Conservation (phyloP, 2,329 filamentous ascomycete genomes). For the Drechslerella coelobrocha region DNA sequence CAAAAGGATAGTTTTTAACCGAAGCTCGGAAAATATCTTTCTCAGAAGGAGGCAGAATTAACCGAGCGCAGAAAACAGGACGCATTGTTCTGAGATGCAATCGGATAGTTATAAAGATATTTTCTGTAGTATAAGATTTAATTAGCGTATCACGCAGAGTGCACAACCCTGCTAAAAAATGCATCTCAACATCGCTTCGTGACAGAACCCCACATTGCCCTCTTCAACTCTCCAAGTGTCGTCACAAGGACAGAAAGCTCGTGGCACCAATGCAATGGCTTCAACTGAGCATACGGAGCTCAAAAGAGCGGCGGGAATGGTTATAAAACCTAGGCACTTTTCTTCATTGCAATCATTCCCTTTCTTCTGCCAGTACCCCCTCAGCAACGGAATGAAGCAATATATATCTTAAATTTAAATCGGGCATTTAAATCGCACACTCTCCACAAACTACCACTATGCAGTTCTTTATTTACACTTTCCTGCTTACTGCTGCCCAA, state of each 20-base stretch:
- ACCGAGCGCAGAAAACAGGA: background rate
- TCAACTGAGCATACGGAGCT: background rate
- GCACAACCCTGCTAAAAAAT: background rate
- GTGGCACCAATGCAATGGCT: background rate
- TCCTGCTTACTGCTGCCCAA: constrained; percentile 11
- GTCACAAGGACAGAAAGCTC: background rate
- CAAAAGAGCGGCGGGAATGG: background rate
- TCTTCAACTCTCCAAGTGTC: background rate
- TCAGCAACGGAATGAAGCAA: background rate
- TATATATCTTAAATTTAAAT: background rate
- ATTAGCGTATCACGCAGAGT: background rate
- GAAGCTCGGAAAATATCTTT: background rate
- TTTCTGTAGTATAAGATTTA: background rate
- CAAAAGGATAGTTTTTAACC: background rate
- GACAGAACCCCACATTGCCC: background rate
- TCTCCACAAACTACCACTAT: background rate
- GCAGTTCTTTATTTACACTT: constrained; percentile 8
- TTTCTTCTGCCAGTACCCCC: background rate
- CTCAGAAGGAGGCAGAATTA: background rate
- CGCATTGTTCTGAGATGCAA: background rate
- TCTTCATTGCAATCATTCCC: background rate
- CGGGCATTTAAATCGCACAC: background rate
- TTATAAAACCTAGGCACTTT: background rate
- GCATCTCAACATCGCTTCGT: background rate
- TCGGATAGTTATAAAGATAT: background rate